Conservation (phyloP, 179 eudicot species). For the Beta corolliflora region DNA sequence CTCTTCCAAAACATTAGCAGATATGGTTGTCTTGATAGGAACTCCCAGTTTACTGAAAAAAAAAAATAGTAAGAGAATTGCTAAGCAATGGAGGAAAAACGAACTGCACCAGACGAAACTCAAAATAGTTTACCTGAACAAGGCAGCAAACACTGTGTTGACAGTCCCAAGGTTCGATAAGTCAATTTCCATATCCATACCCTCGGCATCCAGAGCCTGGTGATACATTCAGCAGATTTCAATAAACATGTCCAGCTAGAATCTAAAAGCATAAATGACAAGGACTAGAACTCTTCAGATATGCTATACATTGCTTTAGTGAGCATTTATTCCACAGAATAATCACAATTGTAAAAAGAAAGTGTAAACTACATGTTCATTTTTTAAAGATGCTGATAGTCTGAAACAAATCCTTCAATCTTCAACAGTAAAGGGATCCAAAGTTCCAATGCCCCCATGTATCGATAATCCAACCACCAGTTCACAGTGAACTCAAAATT, state of each 20-base stretch:
- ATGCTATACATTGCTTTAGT: not conserved
- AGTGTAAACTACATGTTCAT: not conserved
- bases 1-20: conserved; percentile 97
- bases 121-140: conserved; percentile 65
- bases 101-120: not conserved
- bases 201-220: conserved; percentile 95
- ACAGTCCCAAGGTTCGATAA: conserved; percentile 98
- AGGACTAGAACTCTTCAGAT: not conserved
- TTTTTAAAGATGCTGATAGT: not conserved
- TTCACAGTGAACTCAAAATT: not conserved
- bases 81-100: not conserved
- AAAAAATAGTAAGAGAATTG: not conserved
- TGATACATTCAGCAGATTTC: conserved; percentile 8
- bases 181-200: conserved; percentile 99
- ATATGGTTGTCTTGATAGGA: conserved; percentile 98
- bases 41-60: conserved; percentile 87
- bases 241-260: not conserved
- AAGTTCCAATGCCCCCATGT: not conserved
- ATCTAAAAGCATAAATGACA: not conserved
- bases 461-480: not conserved
- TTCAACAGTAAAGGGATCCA: not conserved
- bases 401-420: not conserved
- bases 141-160: conserved; percentile 97
- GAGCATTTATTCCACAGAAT: not conserved
- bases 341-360: not conserved